Base-by-base conservation (phyloP, 495 filamentous ascomycete species). In the Daldinia caldariorum region DNA sequence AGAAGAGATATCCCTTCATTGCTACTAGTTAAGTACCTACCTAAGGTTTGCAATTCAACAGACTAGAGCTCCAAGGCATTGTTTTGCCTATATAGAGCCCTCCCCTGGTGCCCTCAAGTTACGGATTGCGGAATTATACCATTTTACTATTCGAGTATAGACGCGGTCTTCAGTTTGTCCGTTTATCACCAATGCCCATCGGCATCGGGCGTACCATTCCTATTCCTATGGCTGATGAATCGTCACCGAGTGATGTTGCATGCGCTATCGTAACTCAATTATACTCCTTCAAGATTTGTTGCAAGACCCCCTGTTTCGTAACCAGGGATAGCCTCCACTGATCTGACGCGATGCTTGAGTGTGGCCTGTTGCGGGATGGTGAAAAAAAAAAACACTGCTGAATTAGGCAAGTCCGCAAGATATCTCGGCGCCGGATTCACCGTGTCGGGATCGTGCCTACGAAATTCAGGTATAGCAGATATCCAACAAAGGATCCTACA, bases 101-200 rank as follows among this genome's bases (percentile, higher is more conserved):
- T n/a, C n/a, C n/a, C n/a, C n/a, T n/a, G n/a, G n/a, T n/a, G n/a
- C n/a, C n/a, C n/a, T n/a, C n/a, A n/a, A n/a, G n/a, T n/a, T n/a
- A n/a, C n/a, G n/a, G n/a, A n/a, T n/a, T n/a, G n/a, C n/a, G n/a
- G n/a, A n/a, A n/a, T n/a, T n/a, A n/a, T n/a, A n/a, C 54, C 54
- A 57, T 57, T 57, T 29, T 57, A 57, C 54, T 38, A 38, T 57
- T 57, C 18, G 54, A 57, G 54, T 39, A 37, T 66, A 43, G 41
- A 43, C 20, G 20, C 63, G 45, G 63, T 22, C 34, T 53, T 12
- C n/a, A 66, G 32, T 66, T 59, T 20, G 18, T 22, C 55, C 55
- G 63, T 34, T 43, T 18, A 39, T 45, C 14, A 66, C 53, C 58
- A 58, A 66, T 66, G 13, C 32, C 6, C 7, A 9, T 7, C 2